Conservation (phyloP, 139 green algal genomes). For the Raphidocelis subcapitata region DNA sequence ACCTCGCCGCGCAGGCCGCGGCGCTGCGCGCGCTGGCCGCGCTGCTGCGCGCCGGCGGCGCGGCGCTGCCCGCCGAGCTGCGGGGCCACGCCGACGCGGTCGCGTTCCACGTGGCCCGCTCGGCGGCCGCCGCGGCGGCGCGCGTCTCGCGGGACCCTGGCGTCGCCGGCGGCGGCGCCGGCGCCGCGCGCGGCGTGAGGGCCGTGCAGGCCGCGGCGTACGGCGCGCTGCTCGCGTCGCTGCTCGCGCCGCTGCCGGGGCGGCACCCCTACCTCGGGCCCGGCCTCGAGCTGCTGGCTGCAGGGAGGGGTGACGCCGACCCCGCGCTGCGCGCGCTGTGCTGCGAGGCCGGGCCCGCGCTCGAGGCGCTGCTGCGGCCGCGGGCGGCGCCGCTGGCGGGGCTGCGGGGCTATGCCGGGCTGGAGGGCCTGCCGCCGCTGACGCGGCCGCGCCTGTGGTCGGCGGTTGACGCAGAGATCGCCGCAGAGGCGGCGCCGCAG, state of each 20-base stretch:
- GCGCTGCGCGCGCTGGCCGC: constrained; percentile 22
- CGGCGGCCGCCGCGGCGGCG: constrained; percentile 19
- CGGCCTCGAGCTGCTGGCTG: constrained; percentile 42
- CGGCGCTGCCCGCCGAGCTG: constrained; percentile 30
- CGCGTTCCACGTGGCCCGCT: constrained; percentile 41
- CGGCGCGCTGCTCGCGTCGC: constrained; percentile 45
- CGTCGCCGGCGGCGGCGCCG: neutral
- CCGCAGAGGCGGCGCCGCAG: neutral
- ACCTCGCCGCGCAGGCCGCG: constrained; percentile 22
- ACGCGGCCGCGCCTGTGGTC: constrained; percentile 39
- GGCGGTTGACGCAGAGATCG: constrained; percentile 16
- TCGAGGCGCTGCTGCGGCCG: constrained; percentile 54
- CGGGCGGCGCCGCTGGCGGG: constrained; percentile 1
- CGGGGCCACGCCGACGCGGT: constrained; percentile 45
- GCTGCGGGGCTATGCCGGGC: constrained; percentile 2
- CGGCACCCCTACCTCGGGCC: constrained; percentile 45
- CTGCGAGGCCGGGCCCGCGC: constrained; percentile 2
- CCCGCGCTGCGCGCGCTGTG: constrained; percentile 20
- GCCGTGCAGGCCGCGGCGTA: constrained; percentile 40
- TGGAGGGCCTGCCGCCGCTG: constrained; percentile 15
- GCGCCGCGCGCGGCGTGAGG: neutral
- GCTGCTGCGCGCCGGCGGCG: constrained; percentile 21
- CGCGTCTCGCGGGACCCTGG: constrained; percentile 24
- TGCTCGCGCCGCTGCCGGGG: constrained; percentile 43
- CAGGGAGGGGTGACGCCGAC: constrained; percentile 2